Base-by-base conservation (phyloP, 73 alveolate genomes). In the Paramecium caudatum region DNA sequence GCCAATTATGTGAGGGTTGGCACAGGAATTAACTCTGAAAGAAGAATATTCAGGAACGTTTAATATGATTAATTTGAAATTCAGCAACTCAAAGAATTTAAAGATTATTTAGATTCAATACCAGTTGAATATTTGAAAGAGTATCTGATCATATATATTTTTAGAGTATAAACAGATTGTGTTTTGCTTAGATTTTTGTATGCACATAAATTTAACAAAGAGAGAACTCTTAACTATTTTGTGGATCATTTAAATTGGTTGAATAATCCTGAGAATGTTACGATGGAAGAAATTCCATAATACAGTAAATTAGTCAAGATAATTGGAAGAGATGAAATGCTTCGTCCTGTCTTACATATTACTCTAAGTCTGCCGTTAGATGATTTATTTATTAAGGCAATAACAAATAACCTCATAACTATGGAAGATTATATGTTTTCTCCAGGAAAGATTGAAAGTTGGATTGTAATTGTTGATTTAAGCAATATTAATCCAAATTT, bases 391-490 rank as follows among this genome's bases (percentile, higher is more conserved):
- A 74, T 45, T 5, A 36, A 39, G 5, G 65, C 62, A 39, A 41
- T 74, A 0, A 74, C 47, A 21, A 74, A 39, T 21, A 36, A 74
- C n/a, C 62, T 74, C 8, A 43, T 74, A 10, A 45, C 61, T 82
- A 91, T 90, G 23, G 92, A 82, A 47, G 90, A 94, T 3, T 27
- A 86, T 43, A 68, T 94, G 95, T 90, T 90, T 55, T 46, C 93
- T 12, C 96, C 96, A 3, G 98, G 98, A 0, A 93, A 91, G 65
- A 85, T 94, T 25, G 98, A 94, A 70, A 37, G 82, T 41, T 93
- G 96, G 96, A 85, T 93, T 15, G 48, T 90, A 36, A 82, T 93
- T 10, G 55, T 91, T 61, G 93, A 94, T 91, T 13, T 23, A 41
- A 74, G 88, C 55, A 34, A 41, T 39, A 43, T 15, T 37, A 39